Evolutionary conservation across 75 land plant genomes (phyloP).

Genomic region (Pseudotsuga menziesii): DNA sequence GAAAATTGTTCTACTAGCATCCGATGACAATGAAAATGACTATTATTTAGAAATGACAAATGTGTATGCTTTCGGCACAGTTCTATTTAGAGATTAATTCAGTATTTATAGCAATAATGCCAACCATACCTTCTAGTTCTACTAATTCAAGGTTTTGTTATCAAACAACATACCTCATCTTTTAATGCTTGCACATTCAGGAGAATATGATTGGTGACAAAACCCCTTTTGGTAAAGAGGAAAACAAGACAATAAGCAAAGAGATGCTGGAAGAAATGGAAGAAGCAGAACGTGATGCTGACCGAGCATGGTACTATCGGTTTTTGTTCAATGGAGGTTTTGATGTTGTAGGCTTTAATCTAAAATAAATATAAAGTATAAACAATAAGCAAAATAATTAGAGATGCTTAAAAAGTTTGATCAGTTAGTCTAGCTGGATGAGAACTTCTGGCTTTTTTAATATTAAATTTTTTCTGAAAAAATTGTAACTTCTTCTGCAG

Average conservation of each 20-base stretch:
- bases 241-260: conserved; percentile 50
- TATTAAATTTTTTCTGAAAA: neutral
- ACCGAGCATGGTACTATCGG: conserved; percentile 66
- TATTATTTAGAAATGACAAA: neutral
- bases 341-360: neutral
- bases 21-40: neutral
- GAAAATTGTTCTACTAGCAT: neutral
- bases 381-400: no score
- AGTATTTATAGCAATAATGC: neutral
- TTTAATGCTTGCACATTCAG: conserved; percentile 8
- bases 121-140: neutral
- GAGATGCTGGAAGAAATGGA: conserved; percentile 80
- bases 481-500: conserved; percentile 23
- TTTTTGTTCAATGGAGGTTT: neutral
- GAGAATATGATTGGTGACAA: conserved; percentile 10
- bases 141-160: neutral
- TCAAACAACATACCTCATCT: neutral
- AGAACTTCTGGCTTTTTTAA: neutral
- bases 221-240: conserved; percentile 20
- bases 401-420: neutral
- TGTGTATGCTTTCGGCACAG: neutral
- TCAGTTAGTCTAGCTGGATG: neutral
- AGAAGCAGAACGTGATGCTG: conserved; percentile 66
- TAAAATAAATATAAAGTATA: no score
- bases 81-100: neutral